A percentile compares a stretch with the other conserved stretches of the same genome.
These are phyloP conservation scores for Penicillium alfredii DNA, from an alignment of 495 filamentous ascomycete species.

Conservation along the genomic window DNA sequence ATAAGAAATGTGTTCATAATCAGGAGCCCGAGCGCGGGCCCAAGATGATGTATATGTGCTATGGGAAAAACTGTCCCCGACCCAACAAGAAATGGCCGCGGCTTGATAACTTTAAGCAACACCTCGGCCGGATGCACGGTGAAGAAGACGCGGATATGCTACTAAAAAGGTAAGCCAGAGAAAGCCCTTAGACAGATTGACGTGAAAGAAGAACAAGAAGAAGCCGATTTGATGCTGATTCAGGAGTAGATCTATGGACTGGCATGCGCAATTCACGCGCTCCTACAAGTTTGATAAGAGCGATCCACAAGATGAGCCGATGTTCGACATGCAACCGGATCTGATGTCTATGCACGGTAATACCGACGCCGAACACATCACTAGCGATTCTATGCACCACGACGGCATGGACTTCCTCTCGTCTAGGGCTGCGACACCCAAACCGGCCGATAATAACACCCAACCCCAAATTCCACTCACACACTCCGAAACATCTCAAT, in stretches of 20 bases:
- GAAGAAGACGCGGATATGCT: conserved; percentile 48
- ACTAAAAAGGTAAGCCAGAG: conserved; percentile 40
- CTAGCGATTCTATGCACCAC: background rate
- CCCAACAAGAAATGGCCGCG: conserved; percentile 79
- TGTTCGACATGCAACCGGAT: conserved; percentile 7
- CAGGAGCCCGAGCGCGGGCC: conserved; percentile 46
- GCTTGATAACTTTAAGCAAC: conserved; percentile 85
- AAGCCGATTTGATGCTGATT: conserved; percentile 16
- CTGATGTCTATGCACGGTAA: conserved; percentile 7
- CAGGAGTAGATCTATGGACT: conserved; percentile 30
- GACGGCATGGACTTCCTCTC: conserved; percentile 5
- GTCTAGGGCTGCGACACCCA: conserved; percentile 5
- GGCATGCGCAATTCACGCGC: conserved; percentile 33
- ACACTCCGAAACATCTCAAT: conserved; percentile 3
- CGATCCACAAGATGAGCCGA: conserved; percentile 9
- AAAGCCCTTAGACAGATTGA: too few relatives aligned
- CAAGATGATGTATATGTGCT: conserved; percentile 62
- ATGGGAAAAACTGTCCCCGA: conserved; percentile 54
- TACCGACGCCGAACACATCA: conserved; percentile 10
- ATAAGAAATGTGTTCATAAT: conserved; percentile 64
- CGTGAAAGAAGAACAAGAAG: too few relatives aligned
- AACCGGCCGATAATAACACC: conserved; percentile 1
- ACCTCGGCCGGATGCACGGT: conserved; percentile 73
- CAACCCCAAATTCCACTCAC: background rate
- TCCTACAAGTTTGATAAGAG: conserved; percentile 8